Evolutionary conservation across 139 green algal species (phyloP).

Genomic region (Pleodorina starrii): DNA sequence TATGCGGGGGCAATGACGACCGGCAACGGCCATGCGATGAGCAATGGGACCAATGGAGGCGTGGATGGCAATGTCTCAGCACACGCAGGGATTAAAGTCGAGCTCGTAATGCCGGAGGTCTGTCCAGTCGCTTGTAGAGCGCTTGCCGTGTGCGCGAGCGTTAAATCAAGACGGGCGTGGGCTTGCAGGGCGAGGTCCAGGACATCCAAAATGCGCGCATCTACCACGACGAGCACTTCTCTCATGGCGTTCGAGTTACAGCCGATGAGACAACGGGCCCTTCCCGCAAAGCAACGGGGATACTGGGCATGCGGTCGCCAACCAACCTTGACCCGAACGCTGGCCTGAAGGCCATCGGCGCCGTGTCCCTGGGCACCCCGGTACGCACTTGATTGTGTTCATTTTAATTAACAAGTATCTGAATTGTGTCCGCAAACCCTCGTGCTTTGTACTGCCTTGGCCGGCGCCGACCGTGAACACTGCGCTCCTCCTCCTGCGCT

Average conservation of each 20-base stretch:
- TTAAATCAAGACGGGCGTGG: too few relatives aligned
- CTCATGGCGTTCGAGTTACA: not conserved
- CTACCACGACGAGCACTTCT: constrained; percentile 42
- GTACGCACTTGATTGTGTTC: too few relatives aligned
- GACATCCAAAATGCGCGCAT: not conserved
- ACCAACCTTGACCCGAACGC: not conserved
- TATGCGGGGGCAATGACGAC: too few relatives aligned
- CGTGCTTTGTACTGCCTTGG: too few relatives aligned
- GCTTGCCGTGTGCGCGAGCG: too few relatives aligned
- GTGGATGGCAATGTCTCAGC: not conserved
- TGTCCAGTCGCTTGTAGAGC: not conserved
- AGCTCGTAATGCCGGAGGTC: not conserved
- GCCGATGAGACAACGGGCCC: not conserved
- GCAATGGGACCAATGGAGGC: not conserved
- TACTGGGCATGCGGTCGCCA: not conserved
- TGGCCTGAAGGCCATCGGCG: not conserved
- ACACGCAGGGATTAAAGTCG: not conserved
- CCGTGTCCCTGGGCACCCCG: not conserved
- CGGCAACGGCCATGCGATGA: not conserved
- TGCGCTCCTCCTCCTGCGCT: too few relatives aligned
- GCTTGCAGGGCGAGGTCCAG: not conserved
- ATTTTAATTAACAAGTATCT: too few relatives aligned
- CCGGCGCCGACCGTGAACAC: too few relatives aligned
- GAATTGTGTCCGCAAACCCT: too few relatives aligned
- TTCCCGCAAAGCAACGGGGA: not conserved